Conservation (phyloP, 495 filamentous ascomycete species). For the Letharia columbiana region DNA sequence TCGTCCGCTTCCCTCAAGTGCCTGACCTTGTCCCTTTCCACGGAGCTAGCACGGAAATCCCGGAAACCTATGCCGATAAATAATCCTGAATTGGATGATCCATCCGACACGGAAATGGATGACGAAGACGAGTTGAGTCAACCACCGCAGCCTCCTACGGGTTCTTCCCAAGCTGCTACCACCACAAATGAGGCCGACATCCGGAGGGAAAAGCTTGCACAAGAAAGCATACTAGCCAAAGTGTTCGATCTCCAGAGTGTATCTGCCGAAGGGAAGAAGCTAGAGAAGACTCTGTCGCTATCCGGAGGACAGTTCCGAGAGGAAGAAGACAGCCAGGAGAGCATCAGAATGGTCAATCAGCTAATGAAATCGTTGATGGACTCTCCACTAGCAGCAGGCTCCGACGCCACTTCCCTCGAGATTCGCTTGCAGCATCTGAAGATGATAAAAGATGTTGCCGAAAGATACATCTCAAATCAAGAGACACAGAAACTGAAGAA, state of each 20-base stretch:
- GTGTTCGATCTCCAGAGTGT: slow-evolving; percentile 44
- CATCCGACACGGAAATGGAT: slow-evolving; percentile 43
- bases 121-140: slow-evolving; percentile 36
- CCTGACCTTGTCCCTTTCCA: slow-evolving; percentile 51
- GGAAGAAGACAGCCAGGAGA: slow-evolving; percentile 32
- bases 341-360: slow-evolving; percentile 36
- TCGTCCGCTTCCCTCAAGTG: slow-evolving; percentile 43
- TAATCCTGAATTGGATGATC: slow-evolving; percentile 29
- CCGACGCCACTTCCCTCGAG: slow-evolving; percentile 10
- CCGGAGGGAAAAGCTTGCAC: slow-evolving; percentile 42
- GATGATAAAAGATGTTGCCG: slow-evolving; percentile 20
- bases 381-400: not conserved
- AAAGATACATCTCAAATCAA: slow-evolving; percentile 20
- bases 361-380: slow-evolving; percentile 18
- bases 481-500: slow-evolving; percentile 8
- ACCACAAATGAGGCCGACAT: slow-evolving; percentile 28
- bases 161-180: slow-evolving; percentile 12
- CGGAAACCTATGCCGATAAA: slow-evolving; percentile 37
- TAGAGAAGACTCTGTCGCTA: slow-evolving; percentile 26
- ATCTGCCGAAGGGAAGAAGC: slow-evolving; percentile 26
- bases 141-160: slow-evolving; percentile 11
- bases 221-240: slow-evolving; percentile 45
- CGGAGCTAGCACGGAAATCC: slow-evolving; percentile 40
- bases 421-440: slow-evolving; percentile 19
- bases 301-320: slow-evolving; percentile 10